Conservation (phyloP, 768 basidiomycete genomes). For the Dacryopinax spathularia region DNA sequence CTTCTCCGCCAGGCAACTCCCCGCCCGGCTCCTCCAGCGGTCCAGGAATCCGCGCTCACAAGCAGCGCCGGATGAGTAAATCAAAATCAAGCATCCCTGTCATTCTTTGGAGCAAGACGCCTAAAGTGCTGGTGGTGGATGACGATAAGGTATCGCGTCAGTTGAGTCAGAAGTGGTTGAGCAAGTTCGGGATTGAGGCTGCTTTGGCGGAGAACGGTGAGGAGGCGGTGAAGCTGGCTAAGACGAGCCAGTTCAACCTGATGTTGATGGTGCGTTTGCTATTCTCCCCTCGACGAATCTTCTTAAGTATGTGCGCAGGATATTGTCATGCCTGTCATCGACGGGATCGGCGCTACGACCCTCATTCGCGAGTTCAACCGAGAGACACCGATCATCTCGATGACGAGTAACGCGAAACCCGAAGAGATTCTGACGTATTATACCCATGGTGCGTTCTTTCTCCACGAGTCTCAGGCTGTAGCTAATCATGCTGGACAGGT, state of each 20-base stretch:
- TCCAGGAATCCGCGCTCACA: not conserved
- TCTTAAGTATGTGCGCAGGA: conserved; percentile 38
- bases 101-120: conserved; percentile 26
- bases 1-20: not conserved
- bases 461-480: not conserved
- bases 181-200: conserved; percentile 87
- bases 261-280: conserved; percentile 67
- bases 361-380: conserved; percentile 90
- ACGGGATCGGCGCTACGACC: conserved; percentile 81
- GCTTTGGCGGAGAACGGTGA: conserved; percentile 91
- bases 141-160: conserved; percentile 86
- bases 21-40: not conserved
- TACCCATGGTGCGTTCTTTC: conserved; percentile 39
- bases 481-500: conserved; percentile 27
- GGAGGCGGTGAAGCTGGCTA: conserved; percentile 90
- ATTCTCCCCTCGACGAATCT: not conserved
- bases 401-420: conserved; percentile 91
- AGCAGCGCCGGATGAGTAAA: not conserved
- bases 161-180: conserved; percentile 80
- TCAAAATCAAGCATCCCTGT: conserved; percentile 1
- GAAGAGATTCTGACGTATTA: conserved; percentile 87
- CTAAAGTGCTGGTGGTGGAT: conserved; percentile 82
- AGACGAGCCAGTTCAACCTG: conserved; percentile 86
- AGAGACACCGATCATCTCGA: conserved; percentile 93
- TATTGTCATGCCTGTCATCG: conserved; percentile 81